Evolutionary conservation across 768 basidiomycete genomes (phyloP).

Genomic region (Boletus reticulatus): DNA sequence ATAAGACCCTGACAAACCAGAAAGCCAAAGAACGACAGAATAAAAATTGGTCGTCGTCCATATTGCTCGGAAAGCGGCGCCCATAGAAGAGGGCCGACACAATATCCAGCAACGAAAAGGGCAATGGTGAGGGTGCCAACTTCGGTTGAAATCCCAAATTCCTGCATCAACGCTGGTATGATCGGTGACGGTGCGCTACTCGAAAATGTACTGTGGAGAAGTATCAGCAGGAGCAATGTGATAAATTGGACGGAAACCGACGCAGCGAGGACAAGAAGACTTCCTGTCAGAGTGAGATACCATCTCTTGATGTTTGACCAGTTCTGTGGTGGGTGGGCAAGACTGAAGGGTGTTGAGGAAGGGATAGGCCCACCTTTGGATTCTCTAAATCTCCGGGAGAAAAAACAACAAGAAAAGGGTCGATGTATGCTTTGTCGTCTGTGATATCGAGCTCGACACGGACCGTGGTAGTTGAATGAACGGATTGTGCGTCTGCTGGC

Average conservation of each 20-base stretch:
- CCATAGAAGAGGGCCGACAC: slow-evolving; percentile 61
- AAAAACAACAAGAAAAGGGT: slow-evolving; percentile 34
- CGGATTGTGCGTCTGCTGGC: slow-evolving; percentile 14
- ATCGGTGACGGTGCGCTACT: slow-evolving; percentile 58
- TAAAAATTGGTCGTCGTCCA: slow-evolving; percentile 59
- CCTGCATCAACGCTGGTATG: slow-evolving; percentile 39
- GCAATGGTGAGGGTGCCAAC: slow-evolving; percentile 56
- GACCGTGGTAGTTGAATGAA: slow-evolving; percentile 14
- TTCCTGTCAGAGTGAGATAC: slow-evolving; percentile 50
- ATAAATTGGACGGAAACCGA: slow-evolving; percentile 22
- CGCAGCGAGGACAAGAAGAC: slow-evolving; percentile 56
- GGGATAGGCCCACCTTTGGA: slow-evolving; percentile 40
- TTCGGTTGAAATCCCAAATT: slow-evolving; percentile 50
- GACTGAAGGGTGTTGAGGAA: neutral
- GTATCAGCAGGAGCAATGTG: neutral
- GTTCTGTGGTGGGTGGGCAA: slow-evolving; percentile 35
- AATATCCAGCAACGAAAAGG: slow-evolving; percentile 68
- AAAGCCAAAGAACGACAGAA: slow-evolving; percentile 56
- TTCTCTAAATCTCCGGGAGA: slow-evolving; percentile 40
- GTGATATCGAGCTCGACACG: slow-evolving; percentile 8
- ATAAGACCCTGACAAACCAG: slow-evolving; percentile 33
- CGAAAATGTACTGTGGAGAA: slow-evolving; percentile 51
- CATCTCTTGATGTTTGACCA: slow-evolving; percentile 47
- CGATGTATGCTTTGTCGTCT: slow-evolving; percentile 13
- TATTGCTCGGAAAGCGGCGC: slow-evolving; percentile 52